Base-by-base conservation (phyloP, 306 rosid species). In the Quercus dentata region DNA sequence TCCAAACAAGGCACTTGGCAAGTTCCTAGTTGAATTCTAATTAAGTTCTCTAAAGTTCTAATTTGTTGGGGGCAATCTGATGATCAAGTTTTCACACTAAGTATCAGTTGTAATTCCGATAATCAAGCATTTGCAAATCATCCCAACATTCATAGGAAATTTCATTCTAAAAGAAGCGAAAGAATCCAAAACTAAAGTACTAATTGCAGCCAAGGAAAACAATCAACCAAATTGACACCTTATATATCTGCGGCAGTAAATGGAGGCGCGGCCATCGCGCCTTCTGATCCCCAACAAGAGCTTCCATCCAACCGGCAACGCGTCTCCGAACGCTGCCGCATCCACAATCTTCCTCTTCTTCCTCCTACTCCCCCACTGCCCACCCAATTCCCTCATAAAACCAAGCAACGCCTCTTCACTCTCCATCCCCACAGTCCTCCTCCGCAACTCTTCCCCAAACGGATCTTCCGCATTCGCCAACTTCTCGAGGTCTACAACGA, bases 301-400 rank as follows among this genome's bases (percentile, higher is more conserved):
- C 88, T 90, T 93, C 98, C 98, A 93, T 21, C 90, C 93, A 2
- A 88, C 35, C 0, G 98, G 98, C 75, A 93, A 81, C 0, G 87
- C 80, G 25, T 91, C 86, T 2, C 94, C 98, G 6, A 93, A 93
- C 73, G 82, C 84, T 1, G 57, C 76, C 0, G 98, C 94, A 3
- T 91, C 97, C 5, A 93, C 98, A 25, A 93, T 88, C 87, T 88
- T 88, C 65, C 98, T 88, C 91, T 84, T 91, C 88, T 83, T 93
- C 85, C 98, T 83, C 80, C 97, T 82, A 69, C 98, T 93, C 0
- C 93, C 98, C 98, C 98, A 93, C 33, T 91, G 89, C 20, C 98
- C 98, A 6, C 68, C 89, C 82, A 93, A 83, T n/a, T 87, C 91
- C 79, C 94, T 90, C 90, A 91, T 81, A 81, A 91, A 93, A 38